These are phyloP conservation scores for Wickerhamomyces sp. DNA, from an alignment of 1,139 yeast genomes.

Conservation along the genomic window DNA sequence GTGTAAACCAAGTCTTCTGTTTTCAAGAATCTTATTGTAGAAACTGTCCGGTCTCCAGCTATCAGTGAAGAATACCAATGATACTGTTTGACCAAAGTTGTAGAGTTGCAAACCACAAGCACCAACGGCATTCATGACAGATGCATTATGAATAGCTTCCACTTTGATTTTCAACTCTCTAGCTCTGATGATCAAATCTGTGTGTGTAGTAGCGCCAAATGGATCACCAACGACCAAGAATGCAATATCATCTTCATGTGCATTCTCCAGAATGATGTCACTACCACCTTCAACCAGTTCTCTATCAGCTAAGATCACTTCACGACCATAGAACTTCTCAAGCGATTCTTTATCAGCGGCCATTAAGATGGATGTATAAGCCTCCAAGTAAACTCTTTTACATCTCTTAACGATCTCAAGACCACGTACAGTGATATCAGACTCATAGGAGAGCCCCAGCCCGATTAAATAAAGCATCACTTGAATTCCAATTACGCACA, in stretches of 20 bases:
- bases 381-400: slow-evolving; percentile 87
- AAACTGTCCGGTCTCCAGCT: slow-evolving; percentile 96
- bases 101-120: slow-evolving; percentile 95
- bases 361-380: slow-evolving; percentile 93
- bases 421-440: slow-evolving; percentile 94
- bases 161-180: slow-evolving; percentile 75
- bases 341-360: slow-evolving; percentile 68
- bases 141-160: slow-evolving; percentile 89
- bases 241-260: slow-evolving; percentile 79
- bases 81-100: slow-evolving; percentile 94
- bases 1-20: slow-evolving; percentile 85
- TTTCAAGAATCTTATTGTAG: slow-evolving; percentile 84
- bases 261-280: slow-evolving; percentile 73
- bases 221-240: slow-evolving; percentile 97
- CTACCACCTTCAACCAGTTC: slow-evolving; percentile 90
- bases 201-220: slow-evolving; percentile 97
- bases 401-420: slow-evolving; percentile 78
- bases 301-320: slow-evolving; percentile 85
- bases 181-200: slow-evolving; percentile 88
- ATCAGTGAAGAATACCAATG: slow-evolving; percentile 92
- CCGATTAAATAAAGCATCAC: slow-evolving; percentile 95
- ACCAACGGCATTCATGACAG: slow-evolving; percentile 98
- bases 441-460: slow-evolving; percentile 81
- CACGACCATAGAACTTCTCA: slow-evolving; percentile 82
- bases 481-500: no score